Evolutionary conservation across 1,284 basidiomycete species (phyloP).

Genomic region (Ganoderma meredithae): DNA sequence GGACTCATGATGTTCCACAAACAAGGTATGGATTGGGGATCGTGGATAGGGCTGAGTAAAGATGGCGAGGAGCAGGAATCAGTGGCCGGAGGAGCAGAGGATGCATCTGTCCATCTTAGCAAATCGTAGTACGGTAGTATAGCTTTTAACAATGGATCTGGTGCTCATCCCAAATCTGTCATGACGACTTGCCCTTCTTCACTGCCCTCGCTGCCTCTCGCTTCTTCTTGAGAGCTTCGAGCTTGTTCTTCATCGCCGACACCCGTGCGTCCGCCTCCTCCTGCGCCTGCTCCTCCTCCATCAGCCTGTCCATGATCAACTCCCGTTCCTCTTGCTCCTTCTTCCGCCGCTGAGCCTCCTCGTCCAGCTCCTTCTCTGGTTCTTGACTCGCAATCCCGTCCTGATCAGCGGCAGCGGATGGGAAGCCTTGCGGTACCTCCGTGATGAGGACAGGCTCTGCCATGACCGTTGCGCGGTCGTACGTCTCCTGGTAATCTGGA

Average conservation of each 20-base stretch:
- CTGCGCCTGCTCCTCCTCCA: slow-evolving; percentile 83
- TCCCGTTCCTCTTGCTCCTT: slow-evolving; percentile 78
- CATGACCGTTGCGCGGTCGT: slow-evolving; percentile 71
- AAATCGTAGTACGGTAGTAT: neutral
- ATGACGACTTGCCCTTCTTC: slow-evolving; percentile 31
- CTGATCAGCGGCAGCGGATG: slow-evolving; percentile 36
- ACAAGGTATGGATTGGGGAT: slow-evolving; percentile 78
- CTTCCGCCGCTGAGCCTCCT: slow-evolving; percentile 51
- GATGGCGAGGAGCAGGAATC: slow-evolving; percentile 8
- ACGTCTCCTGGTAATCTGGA: slow-evolving; percentile 53
- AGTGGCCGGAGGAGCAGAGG: slow-evolving; percentile 4
- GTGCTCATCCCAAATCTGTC: slow-evolving; percentile 8
- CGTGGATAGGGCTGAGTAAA: slow-evolving; percentile 50
- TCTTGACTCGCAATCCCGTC: slow-evolving; percentile 37
- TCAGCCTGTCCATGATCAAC: slow-evolving; percentile 80
- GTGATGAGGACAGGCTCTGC: slow-evolving; percentile 69
- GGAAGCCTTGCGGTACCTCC: slow-evolving; percentile 62
- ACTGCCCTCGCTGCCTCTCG: slow-evolving; percentile 51
- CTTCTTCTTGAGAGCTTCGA: slow-evolving; percentile 67
- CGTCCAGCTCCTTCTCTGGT: slow-evolving; percentile 47
- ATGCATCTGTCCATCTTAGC: slow-evolving; percentile 5
- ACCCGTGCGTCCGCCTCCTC: slow-evolving; percentile 86
- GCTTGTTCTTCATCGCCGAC: slow-evolving; percentile 62
- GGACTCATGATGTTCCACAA: slow-evolving; percentile 96
- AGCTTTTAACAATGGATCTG: neutral